These are phyloP conservation scores for Penicillium italicum DNA, from an alignment of 2,329 filamentous ascomycete species.

Conservation along the genomic window DNA sequence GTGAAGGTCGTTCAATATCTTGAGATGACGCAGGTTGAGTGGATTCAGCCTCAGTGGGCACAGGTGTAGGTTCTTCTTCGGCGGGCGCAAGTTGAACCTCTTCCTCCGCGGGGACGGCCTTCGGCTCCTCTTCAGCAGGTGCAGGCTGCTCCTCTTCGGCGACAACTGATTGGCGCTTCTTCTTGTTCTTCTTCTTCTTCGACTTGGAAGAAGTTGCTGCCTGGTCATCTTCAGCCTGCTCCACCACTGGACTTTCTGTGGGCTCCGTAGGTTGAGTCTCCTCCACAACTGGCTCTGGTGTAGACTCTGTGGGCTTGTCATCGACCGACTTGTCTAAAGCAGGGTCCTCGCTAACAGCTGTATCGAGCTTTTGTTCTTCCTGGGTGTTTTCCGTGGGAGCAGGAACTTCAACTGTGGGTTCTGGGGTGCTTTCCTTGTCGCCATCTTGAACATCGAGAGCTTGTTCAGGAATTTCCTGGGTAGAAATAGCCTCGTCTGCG, in stretches of 20 bases:
- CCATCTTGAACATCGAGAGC: background rate
- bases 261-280: background rate
- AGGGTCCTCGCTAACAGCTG: background rate
- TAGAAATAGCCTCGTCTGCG: background rate
- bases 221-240: constrained; percentile 1
- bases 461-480: constrained; percentile 2
- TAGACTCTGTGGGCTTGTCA: background rate
- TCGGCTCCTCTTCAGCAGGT: constrained; percentile 4
- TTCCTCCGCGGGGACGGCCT: background rate
- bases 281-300: background rate
- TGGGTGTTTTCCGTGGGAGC: background rate
- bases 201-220: background rate
- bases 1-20: background rate
- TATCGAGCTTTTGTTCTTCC: background rate
- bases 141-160: constrained; percentile 1
- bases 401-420: background rate
- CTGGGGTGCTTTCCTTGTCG: background rate
- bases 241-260: background rate
- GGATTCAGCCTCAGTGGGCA: background rate
- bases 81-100: background rate
- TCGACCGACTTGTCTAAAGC: background rate
- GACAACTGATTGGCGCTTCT: constrained; percentile 19
- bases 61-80: background rate
- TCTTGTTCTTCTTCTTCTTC: constrained; percentile 26
- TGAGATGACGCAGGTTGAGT: background rate